phyloP scores from a whole-genome alignment of 257 asterid genomes.

The Solanum virginianum region DNA sequence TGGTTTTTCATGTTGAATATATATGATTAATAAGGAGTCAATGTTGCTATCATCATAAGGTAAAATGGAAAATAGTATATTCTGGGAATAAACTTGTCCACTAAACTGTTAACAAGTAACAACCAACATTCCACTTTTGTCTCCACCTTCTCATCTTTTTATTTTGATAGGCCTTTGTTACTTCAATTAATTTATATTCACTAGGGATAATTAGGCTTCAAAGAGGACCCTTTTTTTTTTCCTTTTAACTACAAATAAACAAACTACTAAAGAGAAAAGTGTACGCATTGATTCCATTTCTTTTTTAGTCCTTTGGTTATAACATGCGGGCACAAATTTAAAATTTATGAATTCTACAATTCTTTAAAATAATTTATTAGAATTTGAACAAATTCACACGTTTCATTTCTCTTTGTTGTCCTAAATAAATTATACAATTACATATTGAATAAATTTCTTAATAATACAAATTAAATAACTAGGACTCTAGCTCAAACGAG shows the following conservation, averaged over 20 bases:
- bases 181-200: background rate
- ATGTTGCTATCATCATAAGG: conserved; percentile 7
- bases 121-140: background rate
- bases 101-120: background rate
- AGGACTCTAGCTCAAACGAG: background rate
- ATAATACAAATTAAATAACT: background rate
- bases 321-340: background rate
- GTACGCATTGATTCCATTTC: background rate
- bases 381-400: background rate
- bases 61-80: conserved; percentile 19
- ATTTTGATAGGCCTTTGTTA: background rate
- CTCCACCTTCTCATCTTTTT: background rate
- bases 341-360: background rate
- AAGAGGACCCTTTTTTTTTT: background rate
- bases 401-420: background rate
- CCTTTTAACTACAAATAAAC: background rate
- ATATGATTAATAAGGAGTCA: background rate
- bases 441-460: background rate
- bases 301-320: background rate
- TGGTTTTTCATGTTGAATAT: background rate
- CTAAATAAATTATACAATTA: background rate
- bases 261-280: background rate
- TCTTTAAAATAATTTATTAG: background rate
- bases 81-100: conserved; percentile 29
- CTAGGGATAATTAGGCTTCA: background rate